A percentile compares a stretch with the other conserved stretches of the same genome.
Conservation (phyloP, 306 rosid genomes). For the Trifolium fragiferum region DNA sequence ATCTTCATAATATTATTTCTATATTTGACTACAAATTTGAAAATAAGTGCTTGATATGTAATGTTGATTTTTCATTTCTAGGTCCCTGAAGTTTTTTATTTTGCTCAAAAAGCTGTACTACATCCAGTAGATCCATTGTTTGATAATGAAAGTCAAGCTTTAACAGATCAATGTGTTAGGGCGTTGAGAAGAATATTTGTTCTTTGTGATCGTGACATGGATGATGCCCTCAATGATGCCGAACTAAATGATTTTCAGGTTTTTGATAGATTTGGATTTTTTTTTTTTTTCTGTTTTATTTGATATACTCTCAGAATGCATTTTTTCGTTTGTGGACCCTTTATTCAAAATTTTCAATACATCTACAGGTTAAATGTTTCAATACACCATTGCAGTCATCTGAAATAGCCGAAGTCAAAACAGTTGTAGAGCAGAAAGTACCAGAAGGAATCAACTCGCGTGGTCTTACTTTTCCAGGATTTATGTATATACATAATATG, state of each 20-base stretch:
- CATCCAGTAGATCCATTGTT: slow-evolving; percentile 87
- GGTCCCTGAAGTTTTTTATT: slow-evolving; percentile 93
- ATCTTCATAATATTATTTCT: slow-evolving; percentile 23
- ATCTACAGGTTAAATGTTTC: slow-evolving; percentile 77
- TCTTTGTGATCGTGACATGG: slow-evolving; percentile 88
- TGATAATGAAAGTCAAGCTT: slow-evolving; percentile 66
- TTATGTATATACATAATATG: slow-evolving; percentile 69
- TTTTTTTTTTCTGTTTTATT: slow-evolving; percentile 17
- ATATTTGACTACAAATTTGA: slow-evolving; percentile 29
- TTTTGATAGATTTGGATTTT: slow-evolving; percentile 33
- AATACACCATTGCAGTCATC: slow-evolving; percentile 70
- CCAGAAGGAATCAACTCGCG: slow-evolving; percentile 77
- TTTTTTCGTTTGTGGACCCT: slow-evolving; percentile 15
- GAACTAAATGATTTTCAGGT: slow-evolving; percentile 98
- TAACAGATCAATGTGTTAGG: slow-evolving; percentile 72
- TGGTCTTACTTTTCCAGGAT: slow-evolving; percentile 89
- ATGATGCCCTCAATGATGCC: slow-evolving; percentile 81
- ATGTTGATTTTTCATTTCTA: slow-evolving; percentile 45
- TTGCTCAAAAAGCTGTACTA: slow-evolving; percentile 88
- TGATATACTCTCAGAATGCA: slow-evolving; percentile 34
- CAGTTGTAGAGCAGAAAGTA: slow-evolving; percentile 73
- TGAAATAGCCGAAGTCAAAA: slow-evolving; percentile 70
- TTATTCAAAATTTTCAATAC: slow-evolving; percentile 38
- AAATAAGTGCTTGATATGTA: slow-evolving; percentile 35
- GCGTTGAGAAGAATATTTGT: slow-evolving; percentile 90